Evolutionary conservation across 2,329 filamentous ascomycete genomes (phyloP).

Genomic region (Botrytis aclada): DNA sequence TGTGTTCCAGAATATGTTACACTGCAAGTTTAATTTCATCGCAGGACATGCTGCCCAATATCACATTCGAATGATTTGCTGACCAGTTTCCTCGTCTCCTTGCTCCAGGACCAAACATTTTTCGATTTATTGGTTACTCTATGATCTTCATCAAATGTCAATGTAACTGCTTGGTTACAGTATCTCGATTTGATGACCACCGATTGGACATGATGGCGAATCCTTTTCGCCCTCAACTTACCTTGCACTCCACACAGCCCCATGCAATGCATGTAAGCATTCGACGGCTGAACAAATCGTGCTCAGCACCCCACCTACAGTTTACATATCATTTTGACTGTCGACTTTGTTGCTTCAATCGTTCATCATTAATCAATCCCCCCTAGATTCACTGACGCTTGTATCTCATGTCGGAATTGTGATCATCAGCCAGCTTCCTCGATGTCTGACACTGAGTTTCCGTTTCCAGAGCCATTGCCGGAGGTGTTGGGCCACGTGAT

Average conservation of each 20-base stretch:
- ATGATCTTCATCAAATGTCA: background rate
- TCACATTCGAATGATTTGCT: background rate
- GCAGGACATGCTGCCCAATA: background rate
- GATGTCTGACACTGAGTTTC: background rate
- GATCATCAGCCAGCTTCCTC: background rate
- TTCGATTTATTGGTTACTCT: background rate
- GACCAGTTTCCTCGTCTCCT: background rate
- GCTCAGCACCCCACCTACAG: background rate
- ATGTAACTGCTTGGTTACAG: background rate
- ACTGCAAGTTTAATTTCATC: background rate
- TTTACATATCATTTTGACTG: background rate
- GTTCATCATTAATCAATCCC: background rate
- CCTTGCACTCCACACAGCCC: background rate
- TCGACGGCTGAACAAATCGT: background rate
- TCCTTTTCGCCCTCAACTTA: background rate
- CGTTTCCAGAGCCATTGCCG: background rate
- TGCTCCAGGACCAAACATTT: background rate
- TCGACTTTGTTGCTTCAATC: background rate
- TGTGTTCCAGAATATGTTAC: background rate
- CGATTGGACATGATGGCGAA: background rate
- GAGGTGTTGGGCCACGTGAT: background rate
- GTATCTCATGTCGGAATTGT: background rate
- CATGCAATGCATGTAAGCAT: background rate
- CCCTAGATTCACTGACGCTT: background rate
- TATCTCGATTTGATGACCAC: background rate